Evolutionary conservation across 306 rosid genomes (phyloP).

Genomic region (Lathyrus tuberosus): DNA sequence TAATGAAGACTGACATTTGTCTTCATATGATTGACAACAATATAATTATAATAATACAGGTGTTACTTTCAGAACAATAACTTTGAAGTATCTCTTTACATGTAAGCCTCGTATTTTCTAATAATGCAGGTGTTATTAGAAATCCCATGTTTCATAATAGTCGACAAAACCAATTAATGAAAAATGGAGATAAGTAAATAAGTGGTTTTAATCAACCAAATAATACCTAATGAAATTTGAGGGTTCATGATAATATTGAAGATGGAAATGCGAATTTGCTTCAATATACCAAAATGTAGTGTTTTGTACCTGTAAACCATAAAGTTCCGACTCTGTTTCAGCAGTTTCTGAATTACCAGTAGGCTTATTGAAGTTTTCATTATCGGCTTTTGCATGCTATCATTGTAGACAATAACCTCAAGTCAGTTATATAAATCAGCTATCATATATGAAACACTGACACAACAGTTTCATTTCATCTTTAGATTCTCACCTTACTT

Average conservation of each 20-base stretch:
- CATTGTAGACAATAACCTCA: conserved; percentile 33
- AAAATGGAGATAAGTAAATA: conserved; percentile 11
- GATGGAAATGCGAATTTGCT: conserved; percentile 7
- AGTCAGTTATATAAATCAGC: conserved; percentile 25
- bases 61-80: neutral
- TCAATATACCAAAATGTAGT: conserved; percentile 31
- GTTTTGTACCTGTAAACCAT: conserved; percentile 82
- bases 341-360: conserved; percentile 54
- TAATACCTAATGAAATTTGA: conserved; percentile 24
- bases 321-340: conserved; percentile 72
- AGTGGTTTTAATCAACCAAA: neutral
- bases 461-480: conserved; percentile 27
- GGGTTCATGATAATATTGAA: conserved; percentile 33
- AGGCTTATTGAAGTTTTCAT: conserved; percentile 42
- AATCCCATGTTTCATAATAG: conserved; percentile 16
- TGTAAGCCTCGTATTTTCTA: neutral
- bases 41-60: neutral
- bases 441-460: conserved; percentile 2
- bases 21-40: neutral
- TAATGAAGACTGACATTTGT: neutral
- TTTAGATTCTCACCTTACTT: conserved; percentile 56
- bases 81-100: conserved; percentile 15
- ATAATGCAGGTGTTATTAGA: too few species aligned
- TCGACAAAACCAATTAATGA: conserved; percentile 2
- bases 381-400: conserved; percentile 54